phyloP scores from a whole-genome alignment of 257 asterid species.

The Fraxinus anomala region DNA sequence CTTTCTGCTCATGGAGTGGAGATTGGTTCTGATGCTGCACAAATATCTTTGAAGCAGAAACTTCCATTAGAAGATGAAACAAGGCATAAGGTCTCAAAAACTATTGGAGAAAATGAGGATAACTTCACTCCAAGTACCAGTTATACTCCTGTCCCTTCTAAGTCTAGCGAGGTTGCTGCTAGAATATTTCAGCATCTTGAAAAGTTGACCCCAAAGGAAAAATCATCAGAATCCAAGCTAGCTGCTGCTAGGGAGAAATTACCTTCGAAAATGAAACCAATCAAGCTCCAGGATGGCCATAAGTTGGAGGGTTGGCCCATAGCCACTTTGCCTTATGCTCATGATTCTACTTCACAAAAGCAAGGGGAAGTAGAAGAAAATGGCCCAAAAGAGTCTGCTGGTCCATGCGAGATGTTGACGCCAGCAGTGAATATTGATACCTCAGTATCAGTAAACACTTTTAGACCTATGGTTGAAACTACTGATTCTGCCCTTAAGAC shows the following conservation, averaged over 20 bases:
- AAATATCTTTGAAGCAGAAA: constrained; percentile 36
- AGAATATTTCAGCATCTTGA: constrained; percentile 84
- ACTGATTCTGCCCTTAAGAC: constrained; percentile 34
- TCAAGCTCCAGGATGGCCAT: constrained; percentile 47
- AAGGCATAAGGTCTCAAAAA: constrained; percentile 32
- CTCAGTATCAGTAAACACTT: constrained; percentile 27
- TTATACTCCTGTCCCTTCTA: constrained; percentile 57
- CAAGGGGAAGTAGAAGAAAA: constrained; percentile 36
- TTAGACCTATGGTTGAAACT: constrained; percentile 24
- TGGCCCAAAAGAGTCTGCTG: constrained; percentile 29
- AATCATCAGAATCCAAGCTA: constrained; percentile 58
- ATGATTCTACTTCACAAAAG: constrained; percentile 31
- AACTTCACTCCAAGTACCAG: constrained; percentile 52
- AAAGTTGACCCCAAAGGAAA: constrained; percentile 66
- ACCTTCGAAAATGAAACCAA: constrained; percentile 47
- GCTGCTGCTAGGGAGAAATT: constrained; percentile 48
- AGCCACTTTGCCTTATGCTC: constrained; percentile 31
- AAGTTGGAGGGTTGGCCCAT: constrained; percentile 43
- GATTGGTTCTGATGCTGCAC: constrained; percentile 41
- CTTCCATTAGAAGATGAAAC: constrained; percentile 38
- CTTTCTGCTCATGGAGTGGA: constrained; percentile 8
- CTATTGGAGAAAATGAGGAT: constrained; percentile 42
- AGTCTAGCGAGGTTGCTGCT: constrained; percentile 76
- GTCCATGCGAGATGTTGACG: constrained; percentile 27
- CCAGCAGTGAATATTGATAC: constrained; percentile 25